Evolutionary conservation across 108 stramenopile species (phyloP).

Genomic region (Cylindrotheca fusiformis): DNA sequence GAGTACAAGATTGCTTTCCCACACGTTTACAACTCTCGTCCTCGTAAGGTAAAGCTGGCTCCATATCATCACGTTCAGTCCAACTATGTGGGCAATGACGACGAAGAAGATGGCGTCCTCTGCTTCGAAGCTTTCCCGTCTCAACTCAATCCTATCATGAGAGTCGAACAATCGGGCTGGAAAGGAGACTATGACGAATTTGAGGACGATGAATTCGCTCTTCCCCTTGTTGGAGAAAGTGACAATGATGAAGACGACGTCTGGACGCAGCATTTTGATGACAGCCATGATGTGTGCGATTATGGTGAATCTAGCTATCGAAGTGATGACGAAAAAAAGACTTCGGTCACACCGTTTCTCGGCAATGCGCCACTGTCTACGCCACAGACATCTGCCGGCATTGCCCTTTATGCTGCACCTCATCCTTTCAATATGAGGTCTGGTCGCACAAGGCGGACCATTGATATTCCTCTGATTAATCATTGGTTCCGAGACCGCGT

Average conservation of each 20-base stretch:
- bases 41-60: slow-evolving; percentile 83
- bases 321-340: slow-evolving; percentile 54
- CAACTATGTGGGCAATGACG: slow-evolving; percentile 85
- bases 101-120: slow-evolving; percentile 64
- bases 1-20: slow-evolving; percentile 98
- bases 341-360: slow-evolving; percentile 63
- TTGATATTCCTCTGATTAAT: slow-evolving; percentile 96
- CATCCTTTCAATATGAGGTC: slow-evolving; percentile 93
- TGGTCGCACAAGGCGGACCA: slow-evolving; percentile 90
- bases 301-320: slow-evolving; percentile 31
- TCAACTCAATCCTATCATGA: slow-evolving; percentile 90
- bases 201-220: slow-evolving; percentile 55
- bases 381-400: slow-evolving; percentile 77
- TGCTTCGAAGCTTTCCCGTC: slow-evolving; percentile 70
- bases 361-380: slow-evolving; percentile 60
- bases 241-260: slow-evolving; percentile 69
- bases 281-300: slow-evolving; percentile 36
- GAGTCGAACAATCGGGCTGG: slow-evolving; percentile 60
- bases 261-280: slow-evolving; percentile 54
- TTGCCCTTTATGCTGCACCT: slow-evolving; percentile 96
- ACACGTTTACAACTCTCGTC: slow-evolving; percentile 97
- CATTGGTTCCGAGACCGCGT: slow-evolving; percentile 92
- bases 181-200: slow-evolving; percentile 71
- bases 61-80: slow-evolving; percentile 94
- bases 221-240: slow-evolving; percentile 82